A percentile compares a stretch with the other conserved stretches of the same genome.
These are phyloP conservation scores for Prunus dulcis DNA, from an alignment of 306 rosid genomes.

Conservation along the genomic window DNA sequence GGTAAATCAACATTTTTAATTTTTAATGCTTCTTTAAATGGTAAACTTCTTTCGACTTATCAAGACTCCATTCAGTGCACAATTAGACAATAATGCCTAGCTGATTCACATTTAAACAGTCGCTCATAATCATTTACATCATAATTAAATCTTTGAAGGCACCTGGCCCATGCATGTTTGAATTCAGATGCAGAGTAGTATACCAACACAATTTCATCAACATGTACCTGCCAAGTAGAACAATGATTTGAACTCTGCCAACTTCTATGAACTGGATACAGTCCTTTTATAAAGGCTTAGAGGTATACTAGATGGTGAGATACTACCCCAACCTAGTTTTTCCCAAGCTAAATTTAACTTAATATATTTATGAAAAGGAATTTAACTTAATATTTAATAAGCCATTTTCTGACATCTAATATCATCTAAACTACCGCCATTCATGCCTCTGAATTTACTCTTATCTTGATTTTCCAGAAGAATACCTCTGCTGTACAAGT, in stretches of 20 bases:
- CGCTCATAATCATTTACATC: background rate
- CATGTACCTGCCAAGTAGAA: background rate
- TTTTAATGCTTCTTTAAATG: background rate
- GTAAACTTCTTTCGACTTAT: background rate
- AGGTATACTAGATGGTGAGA: background rate
- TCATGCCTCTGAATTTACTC: background rate
- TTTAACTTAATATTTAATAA: background rate
- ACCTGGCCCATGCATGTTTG: background rate
- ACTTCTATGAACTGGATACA: background rate
- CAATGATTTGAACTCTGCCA: background rate
- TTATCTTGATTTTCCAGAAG: background rate
- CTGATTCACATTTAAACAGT: background rate
- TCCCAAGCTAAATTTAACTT: background rate
- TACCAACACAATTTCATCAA: background rate
- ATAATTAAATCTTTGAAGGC: background rate
- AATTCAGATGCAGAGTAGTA: background rate
- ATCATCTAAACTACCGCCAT: background rate
- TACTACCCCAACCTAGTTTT: background rate
- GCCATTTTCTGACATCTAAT: background rate
- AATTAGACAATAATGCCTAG: background rate
- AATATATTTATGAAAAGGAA: no score
- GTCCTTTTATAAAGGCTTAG: background rate
- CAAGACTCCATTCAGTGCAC: background rate
- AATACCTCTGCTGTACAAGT: no score
- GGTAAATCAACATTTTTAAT: background rate